Evolutionary conservation across 73 alveolate genomes (phyloP), one percentile per base, ranked within the genome.

Genomic region (Paramecium sexaurelia): DNA sequence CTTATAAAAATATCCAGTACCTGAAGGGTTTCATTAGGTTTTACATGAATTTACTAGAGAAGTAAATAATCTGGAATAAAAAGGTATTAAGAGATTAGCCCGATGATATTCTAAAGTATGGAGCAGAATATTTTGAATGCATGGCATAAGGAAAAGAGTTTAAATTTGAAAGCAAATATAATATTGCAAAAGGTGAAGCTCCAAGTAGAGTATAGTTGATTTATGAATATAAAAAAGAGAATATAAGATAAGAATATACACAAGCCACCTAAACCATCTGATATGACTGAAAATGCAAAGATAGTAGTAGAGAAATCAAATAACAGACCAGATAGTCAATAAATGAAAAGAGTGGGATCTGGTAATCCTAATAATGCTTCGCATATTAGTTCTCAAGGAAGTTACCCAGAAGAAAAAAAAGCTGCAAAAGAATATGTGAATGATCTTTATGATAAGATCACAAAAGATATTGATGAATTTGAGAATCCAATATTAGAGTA

Each of bases 31-130:
- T 93, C 99, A 97, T 17, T 98, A 97, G 71, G 95, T 97, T 41
- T 94, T 97, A 17, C 99, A 97, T 86, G 99, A 97, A 86, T 97
- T 94, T 95, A 97, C 98, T 11, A 92, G 98, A 55, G 99, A 97
- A 91, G 97, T 97, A 27, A 22, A 29, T 32, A 61, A 10, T n/a
- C 5, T 5, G 5, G 9, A 22, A 13, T n/a, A 71, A 71, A 27
- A 3, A 71, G 86, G 86, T 71, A 13, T 95, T 97, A 22, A 91
- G 99, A 73, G 97, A 95, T 92, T 94, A 96, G 83, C 99, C 99
- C 19, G 97, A 96, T n/a, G 97, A 97, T 84, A 97, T 97, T 5
- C 69, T 92, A 11, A 98, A 97, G 73, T 97, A 91, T 93, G 95
- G 98, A 17, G 93, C 93, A 33, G 96, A 88, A 56, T 97, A 96